Base-by-base conservation (phyloP, 2,329 filamentous ascomycete genomes). In the Seiridium cupressi region DNA sequence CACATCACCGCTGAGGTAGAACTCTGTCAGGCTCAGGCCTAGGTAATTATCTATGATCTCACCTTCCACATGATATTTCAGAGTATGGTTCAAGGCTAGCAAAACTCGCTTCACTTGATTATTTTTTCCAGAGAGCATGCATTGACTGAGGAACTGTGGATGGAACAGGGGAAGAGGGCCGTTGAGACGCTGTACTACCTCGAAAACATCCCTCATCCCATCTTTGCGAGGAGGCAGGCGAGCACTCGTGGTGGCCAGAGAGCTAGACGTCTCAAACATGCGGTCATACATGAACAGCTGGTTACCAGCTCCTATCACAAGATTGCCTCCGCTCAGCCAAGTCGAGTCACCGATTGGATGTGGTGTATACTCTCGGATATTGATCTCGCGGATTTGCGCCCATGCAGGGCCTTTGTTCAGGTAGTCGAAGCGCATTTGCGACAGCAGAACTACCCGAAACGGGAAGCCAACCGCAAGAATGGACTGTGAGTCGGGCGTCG, bases 311-410 rank as follows among this genome's bases (percentile, higher is more conserved):
- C 93, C 93, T 59, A 98, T 88, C 5, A 96, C 89, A 10, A 99
- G 82, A 68, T 93, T 88, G 0, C 93, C 94, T 68, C 91, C 89
- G 35, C 88, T 87, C 10, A 97, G 79, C 95, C 95, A 99, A 13
- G 92, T 92, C 1, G 93, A 96, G 72, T 97, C 93, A 2, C 93
- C 93, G 55, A 97, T 96, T 0, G 92, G 91, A 72, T 97, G 92
- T 35, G 93, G 91, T 10, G 93, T 96, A 44, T 93, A 79, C 61
- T 93, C 89, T 63, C 89, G 84, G 61, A 93, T 93, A 67, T 84
- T 87, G 60, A 97, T 91, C 70, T 96, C 90, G 51, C 91, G 84
- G 61, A 97, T 89, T 32, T 90, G 83, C 1, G 91, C 90, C 93
- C 93, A 97, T 0, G 93, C 92, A n/a, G 92, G 91, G 1, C 90